Conservation (phyloP, 495 filamentous ascomycete genomes). For the Xylaria sp. region DNA sequence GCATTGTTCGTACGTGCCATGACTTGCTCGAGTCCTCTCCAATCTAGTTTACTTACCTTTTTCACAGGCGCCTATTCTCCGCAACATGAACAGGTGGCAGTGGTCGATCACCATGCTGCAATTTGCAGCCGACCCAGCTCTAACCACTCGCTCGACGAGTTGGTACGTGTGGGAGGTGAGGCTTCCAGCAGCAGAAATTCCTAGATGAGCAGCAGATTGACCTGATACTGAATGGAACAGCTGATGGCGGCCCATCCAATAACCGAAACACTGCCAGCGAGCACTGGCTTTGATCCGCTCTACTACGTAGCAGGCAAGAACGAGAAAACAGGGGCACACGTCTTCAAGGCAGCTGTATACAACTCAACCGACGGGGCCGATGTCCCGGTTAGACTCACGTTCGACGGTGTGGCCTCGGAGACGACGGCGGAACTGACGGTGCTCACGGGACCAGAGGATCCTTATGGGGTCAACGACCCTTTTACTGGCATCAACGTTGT, state of each 20-base stretch:
- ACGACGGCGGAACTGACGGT: slow-evolving; percentile 62
- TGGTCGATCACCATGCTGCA: slow-evolving; percentile 56
- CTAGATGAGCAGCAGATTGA: not conserved
- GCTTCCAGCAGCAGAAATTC: slow-evolving; percentile 21
- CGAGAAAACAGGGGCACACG: slow-evolving; percentile 44
- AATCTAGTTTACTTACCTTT: slow-evolving; percentile 1
- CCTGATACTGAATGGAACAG: slow-evolving; percentile 33
- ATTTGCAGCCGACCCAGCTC: slow-evolving; percentile 59
- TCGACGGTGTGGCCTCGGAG: slow-evolving; percentile 58
- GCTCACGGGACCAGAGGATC: slow-evolving; percentile 59
- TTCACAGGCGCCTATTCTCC: slow-evolving; percentile 45
- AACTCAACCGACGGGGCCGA: slow-evolving; percentile 59
- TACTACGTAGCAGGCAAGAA: slow-evolving; percentile 64
- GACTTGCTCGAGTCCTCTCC: not conserved
- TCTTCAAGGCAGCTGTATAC: slow-evolving; percentile 71
- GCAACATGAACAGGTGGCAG: slow-evolving; percentile 52
- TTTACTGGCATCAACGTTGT: slow-evolving; percentile 46
- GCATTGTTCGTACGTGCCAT: slow-evolving; percentile 39
- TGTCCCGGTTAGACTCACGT: slow-evolving; percentile 58
- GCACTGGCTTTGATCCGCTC: slow-evolving; percentile 56
- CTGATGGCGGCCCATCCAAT: slow-evolving; percentile 60
- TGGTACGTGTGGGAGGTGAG: slow-evolving; percentile 53
- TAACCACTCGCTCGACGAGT: slow-evolving; percentile 51
- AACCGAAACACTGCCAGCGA: slow-evolving; percentile 60
- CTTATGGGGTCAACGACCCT: slow-evolving; percentile 48